Evolutionary conservation across 129 eudicot species (phyloP), one percentile per base, ranked within the genome.

Genomic region (Rutidosis leptorrhynchoides): DNA sequence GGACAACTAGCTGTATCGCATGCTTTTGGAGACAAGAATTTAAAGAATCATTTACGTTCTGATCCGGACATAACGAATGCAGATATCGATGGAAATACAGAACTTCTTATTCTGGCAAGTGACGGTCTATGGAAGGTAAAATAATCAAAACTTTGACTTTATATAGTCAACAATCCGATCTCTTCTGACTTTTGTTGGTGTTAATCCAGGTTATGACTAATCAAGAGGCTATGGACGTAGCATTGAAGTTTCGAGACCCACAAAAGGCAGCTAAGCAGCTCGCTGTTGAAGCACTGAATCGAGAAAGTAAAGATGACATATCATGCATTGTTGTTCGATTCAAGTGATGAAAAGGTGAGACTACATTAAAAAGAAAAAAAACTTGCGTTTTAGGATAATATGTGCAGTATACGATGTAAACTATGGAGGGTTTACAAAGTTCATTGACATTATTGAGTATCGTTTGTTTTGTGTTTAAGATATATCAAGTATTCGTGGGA

Each of bases 1-100:
- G 93, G 96, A 22, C 96, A 89, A 33, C 78, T 89, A 49, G 96
- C 96, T 3, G 96, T 89, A 40, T 85, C 96, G 17, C 96, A 93
- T 64, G 96, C 96, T 69, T 89, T 89, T 35, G 96, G 96, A 60
- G 93, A 89, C 82, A 85, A 81, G 75, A 85, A 85, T 78, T 81
- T 89, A 71, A 89, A 89, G 74, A 45, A 62, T 11, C 96, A 89
- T 80, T 52, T 89, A 5, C 76, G 93, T 1, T 85, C 79, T 7
- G 96, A 89, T 74, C 96, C 96, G 9, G 93, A 89, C 33, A 68
- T 89, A 8, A 68, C 62, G 40, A 75, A 74, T 55, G 83, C 78
- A 8, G 79, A 81, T 43, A 66, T 89, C 20, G 85, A 85, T 48
- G 71, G 67, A 3, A 77, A 83, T 29, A 82, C 83, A 0, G 93